Conservation (phyloP, 371 early-diverging fungal genomes). For the Apophysomyces sp. region DNA sequence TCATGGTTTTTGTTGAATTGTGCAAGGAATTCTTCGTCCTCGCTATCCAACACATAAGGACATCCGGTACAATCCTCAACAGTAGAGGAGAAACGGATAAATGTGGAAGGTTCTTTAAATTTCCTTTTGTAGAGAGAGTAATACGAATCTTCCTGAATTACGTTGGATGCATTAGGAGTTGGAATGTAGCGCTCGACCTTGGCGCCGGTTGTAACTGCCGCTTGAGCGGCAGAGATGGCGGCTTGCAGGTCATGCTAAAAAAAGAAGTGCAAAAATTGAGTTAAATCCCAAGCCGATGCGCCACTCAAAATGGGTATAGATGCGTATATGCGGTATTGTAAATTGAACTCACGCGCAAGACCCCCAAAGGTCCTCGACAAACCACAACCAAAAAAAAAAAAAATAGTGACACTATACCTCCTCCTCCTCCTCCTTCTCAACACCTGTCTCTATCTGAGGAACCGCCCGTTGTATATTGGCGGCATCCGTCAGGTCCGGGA, state of each 20-base stretch:
- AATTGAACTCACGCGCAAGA: constrained; percentile 5
- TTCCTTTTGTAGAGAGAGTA: constrained; percentile 62
- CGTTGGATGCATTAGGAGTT: constrained; percentile 86
- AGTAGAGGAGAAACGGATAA: constrained; percentile 84
- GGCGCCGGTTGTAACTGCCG: constrained; percentile 65
- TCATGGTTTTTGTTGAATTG: constrained; percentile 45
- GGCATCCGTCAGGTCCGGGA: constrained; percentile 55
- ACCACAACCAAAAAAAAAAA: constrained; percentile 4
- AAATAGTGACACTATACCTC: constrained; percentile 41
- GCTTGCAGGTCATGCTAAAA: constrained; percentile 93
- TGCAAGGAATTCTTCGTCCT: constrained; percentile 73
- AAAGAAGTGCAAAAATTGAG: constrained; percentile 12
- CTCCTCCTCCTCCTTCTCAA: constrained; percentile 92
- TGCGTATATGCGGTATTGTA: constrained; percentile 24
- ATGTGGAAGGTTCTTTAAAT: constrained; percentile 74
- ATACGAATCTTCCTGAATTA: constrained; percentile 56
- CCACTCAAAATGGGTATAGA: neutral
- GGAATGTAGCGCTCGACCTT: constrained; percentile 77
- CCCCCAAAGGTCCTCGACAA: constrained; percentile 10
- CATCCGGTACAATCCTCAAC: constrained; percentile 87
- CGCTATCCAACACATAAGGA: constrained; percentile 87
- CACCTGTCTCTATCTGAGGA: constrained; percentile 79
- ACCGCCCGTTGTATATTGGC: constrained; percentile 65
- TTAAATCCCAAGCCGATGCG: constrained; percentile 11
- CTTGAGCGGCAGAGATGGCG: constrained; percentile 81